Base-by-base conservation (phyloP, 1,139 yeast genomes). In the Hemisphaericaspora lyxosophila region DNA sequence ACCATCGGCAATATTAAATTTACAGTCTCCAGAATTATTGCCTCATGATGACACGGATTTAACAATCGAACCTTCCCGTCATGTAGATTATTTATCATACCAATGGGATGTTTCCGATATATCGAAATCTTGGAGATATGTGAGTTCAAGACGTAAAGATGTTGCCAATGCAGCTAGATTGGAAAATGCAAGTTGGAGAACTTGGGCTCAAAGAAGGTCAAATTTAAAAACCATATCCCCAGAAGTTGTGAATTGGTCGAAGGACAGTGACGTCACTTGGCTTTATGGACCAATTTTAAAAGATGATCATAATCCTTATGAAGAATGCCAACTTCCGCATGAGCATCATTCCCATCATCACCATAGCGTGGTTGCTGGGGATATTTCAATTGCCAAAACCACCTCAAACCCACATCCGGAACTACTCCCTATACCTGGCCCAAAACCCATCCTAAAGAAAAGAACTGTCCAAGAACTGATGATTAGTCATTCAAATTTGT, bases 51-150 rank as follows among this genome's bases (percentile, higher is more conserved):
- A 92, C 62, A 78, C 82, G 20, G 95, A 85, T 51, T 73, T 90
- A 26, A 77, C 77, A 38, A 78, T 78, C 47, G 95, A 86, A 53
- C 97, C 97, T 5, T 78, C 85, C 34, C 76, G 83, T 37, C 97
- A 90, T 55, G 98, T 92, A 12, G 98, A 92, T 64, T 92, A 92
- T 60, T 72, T 92, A 32, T 86, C 96, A 4, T 96, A 92, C 57
- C 78, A 92, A 57, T 92, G 98, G 98, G 88, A 88, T 53, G 97
- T 90, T 48, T 70, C 82, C 4, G 98, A 92, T 59, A 87, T 92
- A 28, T 85, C 95, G 11, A 86, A 86, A 49, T 87, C 96, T 26
- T 92, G 98, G 98, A 74, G 96, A 47, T 92, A 92, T 59, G 85
- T 92, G 44, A 90, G 88, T 33, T 67, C 81, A 46, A 82, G 86